phyloP scores from a whole-genome alignment of 2,329 filamentous ascomycete species.

The Myriosclerotinia curreyana region DNA sequence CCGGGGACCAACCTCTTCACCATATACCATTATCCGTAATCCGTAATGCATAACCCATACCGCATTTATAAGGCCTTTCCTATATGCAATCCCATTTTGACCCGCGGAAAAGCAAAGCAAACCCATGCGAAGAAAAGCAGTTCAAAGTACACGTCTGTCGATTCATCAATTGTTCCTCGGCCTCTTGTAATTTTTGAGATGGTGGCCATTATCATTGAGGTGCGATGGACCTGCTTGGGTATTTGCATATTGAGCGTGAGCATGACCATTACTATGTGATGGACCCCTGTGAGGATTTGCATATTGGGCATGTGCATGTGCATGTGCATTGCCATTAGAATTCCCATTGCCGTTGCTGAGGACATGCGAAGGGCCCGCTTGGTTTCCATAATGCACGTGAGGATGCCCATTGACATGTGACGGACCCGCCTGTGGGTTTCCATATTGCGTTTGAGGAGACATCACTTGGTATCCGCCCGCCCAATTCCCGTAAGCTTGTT shows the following conservation, averaged over 20 bases:
- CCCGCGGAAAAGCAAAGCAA: not conserved
- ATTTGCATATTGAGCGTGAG: not conserved
- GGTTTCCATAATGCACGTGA: not conserved
- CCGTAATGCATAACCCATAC: not conserved
- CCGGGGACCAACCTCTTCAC: too few relatives aligned
- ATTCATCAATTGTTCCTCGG: not conserved
- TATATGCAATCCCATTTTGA: not conserved
- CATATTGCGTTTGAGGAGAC: not conserved
- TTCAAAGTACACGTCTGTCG: not conserved
- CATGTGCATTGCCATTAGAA: too few relatives aligned
- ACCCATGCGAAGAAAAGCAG: not conserved
- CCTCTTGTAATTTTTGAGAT: not conserved
- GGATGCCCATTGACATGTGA: not conserved
- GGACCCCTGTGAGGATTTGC: not conserved
- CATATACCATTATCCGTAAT: not conserved
- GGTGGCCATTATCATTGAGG: not conserved
- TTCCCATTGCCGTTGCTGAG: not conserved
- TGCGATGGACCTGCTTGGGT: not conserved
- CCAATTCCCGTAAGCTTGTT: conserved; percentile 13
- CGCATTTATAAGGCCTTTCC: not conserved
- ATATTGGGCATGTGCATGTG: not conserved
- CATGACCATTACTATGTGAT: not conserved
- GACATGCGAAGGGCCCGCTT: not conserved
- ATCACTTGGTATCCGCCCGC: conserved; percentile 5
- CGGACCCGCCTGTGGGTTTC: not conserved